A percentile compares a stretch with the other conserved stretches of the same genome.
Evolutionary conservation across 164 flowering plant genomes (phyloP).

Genomic region (Litsea cubeba): DNA sequence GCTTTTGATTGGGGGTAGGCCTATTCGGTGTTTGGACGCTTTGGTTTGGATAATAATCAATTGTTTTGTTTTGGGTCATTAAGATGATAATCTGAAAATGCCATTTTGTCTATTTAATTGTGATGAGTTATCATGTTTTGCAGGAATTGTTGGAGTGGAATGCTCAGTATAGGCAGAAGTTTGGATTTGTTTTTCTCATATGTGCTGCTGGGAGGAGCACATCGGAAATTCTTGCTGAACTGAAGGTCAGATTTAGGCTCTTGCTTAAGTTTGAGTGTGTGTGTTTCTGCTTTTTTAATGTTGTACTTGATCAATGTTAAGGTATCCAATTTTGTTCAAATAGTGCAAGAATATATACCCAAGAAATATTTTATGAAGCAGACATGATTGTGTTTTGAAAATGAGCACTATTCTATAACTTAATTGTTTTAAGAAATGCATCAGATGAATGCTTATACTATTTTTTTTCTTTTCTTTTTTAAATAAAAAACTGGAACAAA

Average conservation of each 20-base stretch:
- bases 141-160: constrained; percentile 88
- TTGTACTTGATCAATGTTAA: no score
- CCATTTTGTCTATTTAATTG: background rate
- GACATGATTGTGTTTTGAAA: background rate
- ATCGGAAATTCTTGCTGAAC: constrained; percentile 69
- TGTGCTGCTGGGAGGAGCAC: constrained; percentile 89
- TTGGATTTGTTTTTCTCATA: constrained; percentile 86
- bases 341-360: background rate
- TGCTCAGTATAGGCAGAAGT: constrained; percentile 58
- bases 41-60: background rate
- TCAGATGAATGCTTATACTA: background rate
- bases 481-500: no score
- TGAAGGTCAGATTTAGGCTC: constrained; percentile 48
- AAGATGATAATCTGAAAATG: background rate
- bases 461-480: no score
- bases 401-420: background rate
- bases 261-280: background rate
- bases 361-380: background rate
- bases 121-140: constrained; percentile 8
- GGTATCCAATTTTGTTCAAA: no score
- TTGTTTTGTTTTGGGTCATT: background rate
- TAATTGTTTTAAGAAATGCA: background rate
- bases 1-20: background rate
- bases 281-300: no score
- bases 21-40: background rate